A percentile compares a stretch with the other conserved stretches of the same genome.
Evolutionary conservation across 129 eudicot genomes (phyloP).

Genomic region (Flaveria linearis): DNA sequence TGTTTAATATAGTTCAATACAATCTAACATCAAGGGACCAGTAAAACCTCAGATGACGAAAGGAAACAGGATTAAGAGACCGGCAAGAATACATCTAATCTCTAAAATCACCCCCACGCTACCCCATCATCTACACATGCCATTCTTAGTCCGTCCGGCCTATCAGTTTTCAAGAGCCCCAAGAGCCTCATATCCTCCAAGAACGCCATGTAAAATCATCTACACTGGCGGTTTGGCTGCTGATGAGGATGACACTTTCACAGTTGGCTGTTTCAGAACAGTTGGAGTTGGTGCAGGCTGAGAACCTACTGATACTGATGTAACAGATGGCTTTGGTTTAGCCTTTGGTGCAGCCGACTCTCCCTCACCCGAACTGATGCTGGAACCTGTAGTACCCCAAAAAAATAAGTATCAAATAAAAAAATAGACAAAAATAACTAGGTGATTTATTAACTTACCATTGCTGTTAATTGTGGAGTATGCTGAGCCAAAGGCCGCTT

Average conservation of each 20-base stretch:
- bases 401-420: neutral
- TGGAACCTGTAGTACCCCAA: slow-evolving; percentile 59
- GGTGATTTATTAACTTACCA: slow-evolving; percentile 50
- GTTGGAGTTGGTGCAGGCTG: slow-evolving; percentile 54
- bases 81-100: slow-evolving; percentile 4
- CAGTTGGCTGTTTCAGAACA: slow-evolving; percentile 52
- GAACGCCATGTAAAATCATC: slow-evolving; percentile 91
- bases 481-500: slow-evolving; percentile 99
- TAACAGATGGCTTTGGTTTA: slow-evolving; percentile 64
- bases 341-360: slow-evolving; percentile 78
- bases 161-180: slow-evolving; percentile 89
- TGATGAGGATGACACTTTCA: slow-evolving; percentile 38
- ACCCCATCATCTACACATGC: slow-evolving; percentile 13
- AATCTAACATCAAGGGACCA: slow-evolving; percentile 17
- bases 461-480: slow-evolving; percentile 91
- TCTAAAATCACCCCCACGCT: slow-evolving; percentile 1
- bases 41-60: neutral
- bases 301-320: slow-evolving; percentile 41
- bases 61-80: neutral
- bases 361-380: slow-evolving; percentile 96
- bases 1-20: neutral
- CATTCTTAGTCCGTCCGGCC: neutral
- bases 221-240: slow-evolving; percentile 69
- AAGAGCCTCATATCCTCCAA: slow-evolving; percentile 97
- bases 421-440: neutral